Base-by-base conservation (phyloP, 2,329 filamentous ascomycete species). In the Colletotrichum acutatum region DNA sequence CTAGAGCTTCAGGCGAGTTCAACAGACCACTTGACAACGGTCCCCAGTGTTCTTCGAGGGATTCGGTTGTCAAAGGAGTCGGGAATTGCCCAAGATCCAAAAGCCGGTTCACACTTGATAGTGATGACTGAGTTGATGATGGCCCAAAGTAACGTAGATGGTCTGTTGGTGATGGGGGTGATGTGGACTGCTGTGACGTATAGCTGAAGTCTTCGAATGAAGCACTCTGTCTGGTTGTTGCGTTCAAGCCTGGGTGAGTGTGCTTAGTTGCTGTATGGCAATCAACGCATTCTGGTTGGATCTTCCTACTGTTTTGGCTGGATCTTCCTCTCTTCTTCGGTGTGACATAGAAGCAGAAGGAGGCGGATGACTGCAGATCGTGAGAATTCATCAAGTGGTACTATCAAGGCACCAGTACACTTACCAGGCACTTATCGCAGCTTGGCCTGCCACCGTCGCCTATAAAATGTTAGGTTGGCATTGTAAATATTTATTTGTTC, bases 391-490 rank as follows among this genome's bases (percentile, higher is more conserved):
- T 11, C n/a, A n/a, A n/a, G 24, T 5, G 16, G 16, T 32, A 32
- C 12, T 19, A 4, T 49, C 14, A 11, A 9, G 11, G 5, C 37
- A 28, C 2, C 1, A 19, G 12, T 9, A 37, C 16, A 19, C 60
- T 26, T 19, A 69, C 67, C 11, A 65, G 42, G n/a, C 67, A 69
- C 11, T 65, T 69, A 2, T 69, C 52, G 22, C 67, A 69, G 30
- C 67, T 69, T 11, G 67, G 67, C 16, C 61, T 65, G 6, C 67
- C 67, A 6, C 67, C 67, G n/a, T 69, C 53, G 12, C 67, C 67
- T 69, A 5, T 1, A 6, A 5, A 1, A 2, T 8, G 42, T 26
- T n/a, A 16, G 32, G 54, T 19, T 2, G 11, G 8, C 0, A n/a
- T 8, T 26, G 19, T 19, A 8, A 49, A 63, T 1, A 19, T 9